A percentile compares a stretch with the other conserved stretches of the same genome.
phyloP scores from a whole-genome alignment of 208 protist species.

The Herpetomonas tarakana region DNA sequence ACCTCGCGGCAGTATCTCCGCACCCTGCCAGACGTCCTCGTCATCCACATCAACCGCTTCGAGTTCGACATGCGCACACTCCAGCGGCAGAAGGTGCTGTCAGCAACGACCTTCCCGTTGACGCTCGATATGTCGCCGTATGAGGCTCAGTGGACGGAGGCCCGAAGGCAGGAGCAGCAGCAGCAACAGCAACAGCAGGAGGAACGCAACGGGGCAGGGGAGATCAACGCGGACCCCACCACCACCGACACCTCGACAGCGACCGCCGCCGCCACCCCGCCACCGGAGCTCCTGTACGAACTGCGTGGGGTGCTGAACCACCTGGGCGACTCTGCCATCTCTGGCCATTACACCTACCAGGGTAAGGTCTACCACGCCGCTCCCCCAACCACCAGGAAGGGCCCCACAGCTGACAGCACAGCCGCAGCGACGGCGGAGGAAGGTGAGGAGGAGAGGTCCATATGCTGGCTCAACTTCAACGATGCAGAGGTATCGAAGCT shows the following conservation, averaged over 20 bases:
- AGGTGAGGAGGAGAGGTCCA: background rate
- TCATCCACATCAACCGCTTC: slow-evolving; percentile 80
- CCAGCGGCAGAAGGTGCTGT: slow-evolving; percentile 61
- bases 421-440: background rate
- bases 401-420: background rate
- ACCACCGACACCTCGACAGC: background rate
- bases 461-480: slow-evolving; percentile 68
- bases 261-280: background rate
- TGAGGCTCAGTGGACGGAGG: slow-evolving; percentile 26
- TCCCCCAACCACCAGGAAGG: background rate
- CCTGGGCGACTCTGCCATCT: slow-evolving; percentile 51
- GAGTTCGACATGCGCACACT: slow-evolving; percentile 65
- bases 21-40: slow-evolving; percentile 65
- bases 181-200: background rate
- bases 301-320: slow-evolving; percentile 77
- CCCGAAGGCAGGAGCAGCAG: background rate
- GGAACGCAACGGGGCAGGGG: slow-evolving; percentile 3
- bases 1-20: slow-evolving; percentile 72
- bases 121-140: slow-evolving; percentile 60
- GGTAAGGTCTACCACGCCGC: slow-evolving; percentile 30
- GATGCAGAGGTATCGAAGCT: slow-evolving; percentile 53
- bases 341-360: slow-evolving; percentile 83
- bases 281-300: slow-evolving; percentile 27
- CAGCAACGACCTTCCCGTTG: slow-evolving; percentile 41
- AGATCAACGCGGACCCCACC: background rate